A percentile compares a stretch with the other conserved stretches of the same genome.
Evolutionary conservation across 2,329 filamentous ascomycete genomes (phyloP).

Genomic region (Falciphora oryzae): DNA sequence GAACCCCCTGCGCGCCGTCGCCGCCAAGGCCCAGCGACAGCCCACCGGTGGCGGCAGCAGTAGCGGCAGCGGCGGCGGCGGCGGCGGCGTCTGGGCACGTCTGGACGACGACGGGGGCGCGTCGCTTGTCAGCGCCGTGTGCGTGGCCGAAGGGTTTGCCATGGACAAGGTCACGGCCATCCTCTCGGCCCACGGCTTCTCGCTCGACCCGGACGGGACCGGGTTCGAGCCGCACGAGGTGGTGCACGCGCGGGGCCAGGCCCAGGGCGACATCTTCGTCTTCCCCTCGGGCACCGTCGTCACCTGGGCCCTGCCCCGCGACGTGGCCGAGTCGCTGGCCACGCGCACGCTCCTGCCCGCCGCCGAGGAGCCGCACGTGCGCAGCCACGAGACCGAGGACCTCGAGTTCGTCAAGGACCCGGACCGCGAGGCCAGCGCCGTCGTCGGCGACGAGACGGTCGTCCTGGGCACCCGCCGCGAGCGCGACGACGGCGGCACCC

Average conservation of each 20-base stretch:
- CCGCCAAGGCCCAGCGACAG: slow-evolving; percentile 71
- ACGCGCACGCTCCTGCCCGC: slow-evolving; percentile 69
- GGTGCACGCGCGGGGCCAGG: slow-evolving; percentile 54
- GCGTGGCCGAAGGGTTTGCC: slow-evolving; percentile 58
- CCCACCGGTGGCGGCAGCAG: slow-evolving; percentile 15
- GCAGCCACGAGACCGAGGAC: slow-evolving; percentile 77
- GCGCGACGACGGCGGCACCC: slow-evolving; percentile 36
- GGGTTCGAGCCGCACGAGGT: slow-evolving; percentile 57
- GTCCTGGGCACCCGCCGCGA: slow-evolving; percentile 72
- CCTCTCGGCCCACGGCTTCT: slow-evolving; percentile 52
- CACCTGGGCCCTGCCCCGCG: slow-evolving; percentile 79
- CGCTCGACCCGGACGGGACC: slow-evolving; percentile 55
- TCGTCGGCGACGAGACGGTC: slow-evolving; percentile 87
- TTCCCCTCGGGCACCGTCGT: slow-evolving; percentile 94
- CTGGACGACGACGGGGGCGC: slow-evolving; percentile 24
- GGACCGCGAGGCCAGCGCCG: slow-evolving; percentile 64
- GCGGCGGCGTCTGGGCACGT: slow-evolving; percentile 10
- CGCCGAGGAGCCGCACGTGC: slow-evolving; percentile 65
- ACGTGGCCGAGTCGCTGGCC: slow-evolving; percentile 63
- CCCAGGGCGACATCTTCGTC: slow-evolving; percentile 83
- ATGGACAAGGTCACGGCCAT: slow-evolving; percentile 56
- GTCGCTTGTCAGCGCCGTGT: slow-evolving; percentile 51
- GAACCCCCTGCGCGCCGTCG: slow-evolving; percentile 76
- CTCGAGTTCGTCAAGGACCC: slow-evolving; percentile 80
- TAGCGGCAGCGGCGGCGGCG: neutral